Conservation (phyloP, 352 stramenopile genomes). For the Phytophthora hibernalis region DNA sequence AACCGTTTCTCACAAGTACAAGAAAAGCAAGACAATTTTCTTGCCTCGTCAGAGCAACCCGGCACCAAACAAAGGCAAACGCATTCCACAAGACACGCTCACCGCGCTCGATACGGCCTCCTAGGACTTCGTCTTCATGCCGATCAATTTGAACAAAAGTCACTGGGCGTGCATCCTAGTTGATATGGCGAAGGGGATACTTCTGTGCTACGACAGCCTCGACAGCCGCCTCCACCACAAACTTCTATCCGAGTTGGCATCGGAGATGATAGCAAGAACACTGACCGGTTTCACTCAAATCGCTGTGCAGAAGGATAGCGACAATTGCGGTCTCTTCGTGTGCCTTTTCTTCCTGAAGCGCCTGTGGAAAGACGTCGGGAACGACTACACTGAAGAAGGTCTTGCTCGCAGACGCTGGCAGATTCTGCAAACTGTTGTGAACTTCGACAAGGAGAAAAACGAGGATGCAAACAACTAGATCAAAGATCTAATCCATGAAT, state of each 20-base stretch:
- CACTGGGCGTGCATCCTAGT: conserved; percentile 10
- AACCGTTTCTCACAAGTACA: neutral
- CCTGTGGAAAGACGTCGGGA: neutral
- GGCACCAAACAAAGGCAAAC: neutral
- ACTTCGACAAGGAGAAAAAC: neutral
- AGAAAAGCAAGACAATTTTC: neutral
- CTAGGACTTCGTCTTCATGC: conserved; percentile 8
- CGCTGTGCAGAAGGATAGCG: conserved; percentile 7
- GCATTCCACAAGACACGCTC: neutral
- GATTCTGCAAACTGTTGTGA: conserved; percentile 1
- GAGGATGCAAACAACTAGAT: neutral
- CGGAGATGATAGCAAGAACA: neutral
- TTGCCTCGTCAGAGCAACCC: neutral
- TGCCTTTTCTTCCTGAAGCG: conserved; percentile 1
- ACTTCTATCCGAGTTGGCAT: neutral
- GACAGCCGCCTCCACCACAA: neutral
- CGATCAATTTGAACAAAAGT: conserved; percentile 8
- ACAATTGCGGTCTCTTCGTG: conserved; percentile 3
- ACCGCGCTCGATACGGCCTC: neutral
- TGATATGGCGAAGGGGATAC: neutral
- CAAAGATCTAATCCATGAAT: too few relatives aligned
- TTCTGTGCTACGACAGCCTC: conserved; percentile 7
- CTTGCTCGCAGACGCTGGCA: conserved; percentile 5
- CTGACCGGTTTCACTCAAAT: neutral
- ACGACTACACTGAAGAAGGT: neutral